Percentiles rank a stretch among this genome's conserved stretches.
Conservation (phyloP, 2,329 filamentous ascomycete species). For the Venturia oleaginea region DNA sequence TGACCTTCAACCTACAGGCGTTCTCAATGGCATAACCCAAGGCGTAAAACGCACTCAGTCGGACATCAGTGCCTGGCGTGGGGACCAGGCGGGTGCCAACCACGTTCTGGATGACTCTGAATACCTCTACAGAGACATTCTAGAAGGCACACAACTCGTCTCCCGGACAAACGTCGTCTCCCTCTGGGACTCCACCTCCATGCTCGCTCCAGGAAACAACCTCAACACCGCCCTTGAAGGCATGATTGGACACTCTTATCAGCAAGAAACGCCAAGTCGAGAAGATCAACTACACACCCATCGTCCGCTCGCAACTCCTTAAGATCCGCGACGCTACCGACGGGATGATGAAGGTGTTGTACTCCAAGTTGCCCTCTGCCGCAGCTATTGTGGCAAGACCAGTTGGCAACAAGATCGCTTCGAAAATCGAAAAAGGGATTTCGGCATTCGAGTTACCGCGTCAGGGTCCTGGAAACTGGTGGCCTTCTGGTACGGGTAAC, state of each 20-base stretch:
- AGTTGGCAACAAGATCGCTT: neutral
- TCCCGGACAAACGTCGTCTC: neutral
- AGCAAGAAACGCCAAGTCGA: neutral
- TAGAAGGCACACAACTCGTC: neutral
- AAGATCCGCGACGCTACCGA: neutral
- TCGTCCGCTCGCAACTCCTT: neutral
- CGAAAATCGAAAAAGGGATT: neutral
- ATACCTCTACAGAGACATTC: neutral
- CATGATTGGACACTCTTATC: neutral
- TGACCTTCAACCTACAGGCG: neutral
- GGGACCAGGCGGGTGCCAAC: neutral
- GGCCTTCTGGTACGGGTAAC: neutral
- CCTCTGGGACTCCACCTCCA: neutral
- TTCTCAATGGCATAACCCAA: conserved; percentile 1
- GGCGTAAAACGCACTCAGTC: neutral
- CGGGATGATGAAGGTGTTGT: neutral
- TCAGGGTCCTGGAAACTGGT: neutral
- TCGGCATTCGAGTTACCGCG: neutral
- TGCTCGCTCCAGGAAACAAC: neutral
- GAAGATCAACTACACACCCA: neutral
- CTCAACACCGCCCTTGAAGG: neutral
- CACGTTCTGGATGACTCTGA: neutral
- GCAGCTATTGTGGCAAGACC: neutral
- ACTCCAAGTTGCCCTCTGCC: neutral
- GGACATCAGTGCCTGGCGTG: neutral